Conservation (phyloP, 2,329 filamentous ascomycete genomes). For the Trichoderma sp. region DNA sequence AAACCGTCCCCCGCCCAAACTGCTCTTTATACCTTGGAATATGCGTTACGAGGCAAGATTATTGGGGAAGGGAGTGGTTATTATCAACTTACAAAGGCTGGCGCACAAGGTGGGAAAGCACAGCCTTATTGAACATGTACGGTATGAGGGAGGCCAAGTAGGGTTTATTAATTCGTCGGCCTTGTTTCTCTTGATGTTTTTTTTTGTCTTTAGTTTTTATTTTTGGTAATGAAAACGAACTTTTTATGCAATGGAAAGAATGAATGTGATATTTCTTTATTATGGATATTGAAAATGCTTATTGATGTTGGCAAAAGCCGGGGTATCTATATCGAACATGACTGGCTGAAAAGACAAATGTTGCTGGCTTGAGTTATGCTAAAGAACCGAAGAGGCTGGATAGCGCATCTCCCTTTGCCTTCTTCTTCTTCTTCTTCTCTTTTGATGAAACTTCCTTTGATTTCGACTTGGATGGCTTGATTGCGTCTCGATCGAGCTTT, state of each 20-base stretch:
- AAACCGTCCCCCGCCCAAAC: background rate
- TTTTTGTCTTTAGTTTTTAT: slow-evolving; percentile 28
- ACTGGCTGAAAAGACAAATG: background rate
- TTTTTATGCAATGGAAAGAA: background rate
- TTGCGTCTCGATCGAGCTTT: background rate
- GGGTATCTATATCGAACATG: background rate
- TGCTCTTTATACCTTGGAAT: slow-evolving; percentile 19
- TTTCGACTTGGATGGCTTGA: background rate
- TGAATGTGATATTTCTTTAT: background rate
- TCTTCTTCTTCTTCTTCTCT: slow-evolving; percentile 55
- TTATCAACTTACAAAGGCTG: slow-evolving; percentile 25
- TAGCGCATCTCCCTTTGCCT: slow-evolving; percentile 64
- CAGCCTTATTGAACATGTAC: slow-evolving; percentile 30
- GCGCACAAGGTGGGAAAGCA: slow-evolving; percentile 34
- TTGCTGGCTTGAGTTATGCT: background rate
- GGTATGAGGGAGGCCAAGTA: slow-evolving; percentile 28
- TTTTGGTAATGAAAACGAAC: slow-evolving; percentile 23
- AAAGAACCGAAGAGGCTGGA: slow-evolving; percentile 71
- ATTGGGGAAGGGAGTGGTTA: slow-evolving; percentile 21
- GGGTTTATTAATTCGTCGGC: slow-evolving; percentile 27
- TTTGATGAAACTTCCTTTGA: background rate
- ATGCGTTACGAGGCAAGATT: slow-evolving; percentile 12
- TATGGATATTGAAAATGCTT: background rate
- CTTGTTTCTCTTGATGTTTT: slow-evolving; percentile 27
- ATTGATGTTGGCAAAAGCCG: background rate